These are phyloP conservation scores for Apostasia shenzhenica DNA, from an alignment of 106 monocot genomes.

Conservation along the genomic window DNA sequence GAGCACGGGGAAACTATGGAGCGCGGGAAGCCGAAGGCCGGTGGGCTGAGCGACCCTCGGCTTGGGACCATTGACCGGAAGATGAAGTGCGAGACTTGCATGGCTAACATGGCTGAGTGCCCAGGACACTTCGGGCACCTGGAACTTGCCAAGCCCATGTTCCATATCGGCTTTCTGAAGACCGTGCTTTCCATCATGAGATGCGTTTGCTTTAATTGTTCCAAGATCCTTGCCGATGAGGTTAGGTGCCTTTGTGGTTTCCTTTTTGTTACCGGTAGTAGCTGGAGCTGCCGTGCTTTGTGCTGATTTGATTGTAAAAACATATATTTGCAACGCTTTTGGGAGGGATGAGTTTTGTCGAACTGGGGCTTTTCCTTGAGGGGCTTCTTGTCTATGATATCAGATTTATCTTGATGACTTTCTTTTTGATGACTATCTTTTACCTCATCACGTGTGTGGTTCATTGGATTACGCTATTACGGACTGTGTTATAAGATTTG, in stretches of 20 bases:
- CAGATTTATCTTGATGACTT: no score
- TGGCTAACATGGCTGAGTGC: constrained; percentile 96
- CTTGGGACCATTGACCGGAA: constrained; percentile 96
- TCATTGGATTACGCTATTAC: no score
- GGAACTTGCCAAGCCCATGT: constrained; percentile 99
- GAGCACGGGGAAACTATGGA: constrained; percentile 89
- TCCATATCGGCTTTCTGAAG: constrained; percentile 93
- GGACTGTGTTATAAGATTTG: no score
- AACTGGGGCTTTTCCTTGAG: no score
- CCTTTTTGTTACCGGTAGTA: background rate
- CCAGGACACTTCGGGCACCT: constrained; percentile 96
- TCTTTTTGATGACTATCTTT: no score
- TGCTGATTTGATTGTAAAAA: background rate
- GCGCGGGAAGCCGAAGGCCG: constrained; percentile 83
- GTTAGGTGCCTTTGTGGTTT: constrained; percentile 16
- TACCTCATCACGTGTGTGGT: no score
- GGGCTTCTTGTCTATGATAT: no score
- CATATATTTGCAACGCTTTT: no score
- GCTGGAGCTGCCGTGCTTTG: background rate
- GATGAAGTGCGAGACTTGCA: constrained; percentile 98
- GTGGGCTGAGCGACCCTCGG: constrained; percentile 79
- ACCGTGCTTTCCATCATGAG: constrained; percentile 98
- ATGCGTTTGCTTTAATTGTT: constrained; percentile 97
- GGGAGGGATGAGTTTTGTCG: no score
- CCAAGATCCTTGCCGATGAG: constrained; percentile 93